phyloP scores from a whole-genome alignment of 495 filamentous ascomycete genomes.

The Pseudomonodictys pantanalensis region DNA sequence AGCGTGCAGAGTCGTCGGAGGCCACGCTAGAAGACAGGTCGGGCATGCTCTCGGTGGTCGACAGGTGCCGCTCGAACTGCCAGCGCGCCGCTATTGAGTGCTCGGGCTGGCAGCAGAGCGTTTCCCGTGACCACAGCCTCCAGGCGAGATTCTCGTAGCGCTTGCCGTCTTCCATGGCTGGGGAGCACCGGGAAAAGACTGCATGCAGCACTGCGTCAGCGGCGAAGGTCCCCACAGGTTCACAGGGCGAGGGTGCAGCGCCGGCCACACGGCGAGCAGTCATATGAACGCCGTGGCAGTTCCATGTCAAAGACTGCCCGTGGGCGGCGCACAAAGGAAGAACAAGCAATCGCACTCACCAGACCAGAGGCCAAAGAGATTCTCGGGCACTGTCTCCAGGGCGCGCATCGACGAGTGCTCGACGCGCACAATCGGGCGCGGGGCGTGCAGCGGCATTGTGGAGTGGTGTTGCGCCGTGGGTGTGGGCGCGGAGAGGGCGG shows the following conservation, averaged over 20 bases:
- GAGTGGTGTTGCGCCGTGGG: constrained; percentile 5
- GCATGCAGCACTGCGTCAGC: constrained; percentile 25
- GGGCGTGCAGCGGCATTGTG: constrained; percentile 41
- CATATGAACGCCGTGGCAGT: constrained; percentile 4
- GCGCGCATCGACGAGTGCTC: constrained; percentile 63
- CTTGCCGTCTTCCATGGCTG: constrained; percentile 89
- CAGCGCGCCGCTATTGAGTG: constrained; percentile 51
- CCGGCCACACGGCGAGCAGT: not conserved
- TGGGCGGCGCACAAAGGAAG: not conserved
- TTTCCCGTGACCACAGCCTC: constrained; percentile 94
- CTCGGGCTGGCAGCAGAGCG: constrained; percentile 84
- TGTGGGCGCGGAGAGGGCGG: constrained; percentile 8
- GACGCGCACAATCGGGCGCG: constrained; percentile 37
- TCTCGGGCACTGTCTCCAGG: constrained; percentile 88
- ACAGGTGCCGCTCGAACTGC: constrained; percentile 44
- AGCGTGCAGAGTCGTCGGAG: constrained; percentile 63
- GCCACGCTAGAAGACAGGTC: constrained; percentile 90
- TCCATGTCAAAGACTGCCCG: not conserved
- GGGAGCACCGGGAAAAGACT: constrained; percentile 95
- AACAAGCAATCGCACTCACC: constrained; percentile 57
- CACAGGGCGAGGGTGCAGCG: constrained; percentile 5
- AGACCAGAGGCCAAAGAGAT: constrained; percentile 96
- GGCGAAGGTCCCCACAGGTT: constrained; percentile 22
- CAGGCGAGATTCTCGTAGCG: constrained; percentile 93
- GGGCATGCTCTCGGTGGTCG: constrained; percentile 51